These are phyloP conservation scores for Cercospora sojina DNA, from an alignment of 2,329 filamentous ascomycete genomes.

Conservation along the genomic window DNA sequence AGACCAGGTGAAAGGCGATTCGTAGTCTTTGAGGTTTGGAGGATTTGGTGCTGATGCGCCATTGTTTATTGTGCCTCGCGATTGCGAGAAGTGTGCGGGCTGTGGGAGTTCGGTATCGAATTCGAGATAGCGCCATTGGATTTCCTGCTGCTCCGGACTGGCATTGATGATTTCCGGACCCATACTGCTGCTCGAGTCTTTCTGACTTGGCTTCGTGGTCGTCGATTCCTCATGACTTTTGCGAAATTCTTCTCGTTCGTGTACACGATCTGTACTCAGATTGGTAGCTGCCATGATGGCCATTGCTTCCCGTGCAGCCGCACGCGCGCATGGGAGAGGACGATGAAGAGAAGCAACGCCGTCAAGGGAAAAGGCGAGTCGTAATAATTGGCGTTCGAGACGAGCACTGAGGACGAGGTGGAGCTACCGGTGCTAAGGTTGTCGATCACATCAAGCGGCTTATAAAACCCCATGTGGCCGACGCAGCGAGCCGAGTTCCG, in stretches of 20 bases:
- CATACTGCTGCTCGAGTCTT: conserved; percentile 24
- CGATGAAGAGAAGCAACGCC: neutral
- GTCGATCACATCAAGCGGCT: conserved; percentile 11
- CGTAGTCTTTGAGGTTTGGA: conserved; percentile 66
- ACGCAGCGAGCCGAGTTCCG: conserved; percentile 4
- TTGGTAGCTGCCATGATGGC: conserved; percentile 11
- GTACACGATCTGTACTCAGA: conserved; percentile 5
- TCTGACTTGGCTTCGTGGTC: conserved; percentile 8
- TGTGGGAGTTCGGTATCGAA: conserved; percentile 60
- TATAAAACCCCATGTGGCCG: neutral
- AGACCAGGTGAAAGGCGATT: conserved; percentile 73
- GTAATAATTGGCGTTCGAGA: neutral
- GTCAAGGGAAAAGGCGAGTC: neutral
- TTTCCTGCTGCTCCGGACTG: conserved; percentile 29
- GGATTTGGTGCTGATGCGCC: conserved; percentile 28
- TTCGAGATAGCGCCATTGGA: conserved; percentile 61
- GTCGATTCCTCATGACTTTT: neutral
- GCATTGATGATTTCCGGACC: neutral
- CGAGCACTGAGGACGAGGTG: neutral
- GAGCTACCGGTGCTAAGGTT: neutral
- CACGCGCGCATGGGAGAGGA: neutral
- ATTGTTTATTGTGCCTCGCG: conserved; percentile 24
- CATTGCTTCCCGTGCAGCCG: neutral
- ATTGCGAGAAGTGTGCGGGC: conserved; percentile 40
- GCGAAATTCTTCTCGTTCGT: neutral